Evolutionary conservation across 1,284 basidiomycete species (phyloP), one percentile per base, ranked within the genome.

Genomic region (Naganishia liquefaciens): DNA sequence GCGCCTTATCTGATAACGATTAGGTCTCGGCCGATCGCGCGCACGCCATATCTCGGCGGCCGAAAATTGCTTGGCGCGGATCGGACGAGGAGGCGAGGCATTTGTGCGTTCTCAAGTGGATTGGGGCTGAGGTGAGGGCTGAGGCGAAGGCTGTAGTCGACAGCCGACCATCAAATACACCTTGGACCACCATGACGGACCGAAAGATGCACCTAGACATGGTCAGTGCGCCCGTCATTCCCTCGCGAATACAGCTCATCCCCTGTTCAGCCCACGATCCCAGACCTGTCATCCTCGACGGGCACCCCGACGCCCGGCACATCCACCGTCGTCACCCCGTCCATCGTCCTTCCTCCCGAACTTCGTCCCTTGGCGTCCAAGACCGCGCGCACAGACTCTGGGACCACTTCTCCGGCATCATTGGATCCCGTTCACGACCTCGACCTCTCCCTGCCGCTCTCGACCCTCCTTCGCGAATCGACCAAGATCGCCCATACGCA

Each of bases 401-500:
- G 19, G 3, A 17, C 39, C 49, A 6, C 43, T 7, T 21, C 60
- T 19, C 19, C 25, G 17, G 28, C 21, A 30, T 33, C 44, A 11
- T 2, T 3, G 21, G 28, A 53, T 3, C 49, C 23, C 13, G 21
- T 37, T 5, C 33, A 40, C 62, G 27, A 47, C 25, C 69, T 78
- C 46, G 80, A 81, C 69, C 69, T 75, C 23, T 67, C 72, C 1
- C 68, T 73, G 30, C 78, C 80, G 13, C 72, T 80, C 52, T 78
- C 81, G 17, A 70, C 72, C 25, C 71, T 81, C 54, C 79, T 90
- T 13, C 81, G 82, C 51, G 79, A 83, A 63, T 83, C 83, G 62
- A 89, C 87, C 25, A 80, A 81, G 67, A 76, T 82, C 57, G 85
- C 85, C 0, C 88, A 90, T 74, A 82, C 85, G 61, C 75, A 80